Percentiles rank a stretch among this genome's conserved stretches.
Conservation (phyloP, 2,329 filamentous ascomycete species). For the Thelonectria blattea region DNA sequence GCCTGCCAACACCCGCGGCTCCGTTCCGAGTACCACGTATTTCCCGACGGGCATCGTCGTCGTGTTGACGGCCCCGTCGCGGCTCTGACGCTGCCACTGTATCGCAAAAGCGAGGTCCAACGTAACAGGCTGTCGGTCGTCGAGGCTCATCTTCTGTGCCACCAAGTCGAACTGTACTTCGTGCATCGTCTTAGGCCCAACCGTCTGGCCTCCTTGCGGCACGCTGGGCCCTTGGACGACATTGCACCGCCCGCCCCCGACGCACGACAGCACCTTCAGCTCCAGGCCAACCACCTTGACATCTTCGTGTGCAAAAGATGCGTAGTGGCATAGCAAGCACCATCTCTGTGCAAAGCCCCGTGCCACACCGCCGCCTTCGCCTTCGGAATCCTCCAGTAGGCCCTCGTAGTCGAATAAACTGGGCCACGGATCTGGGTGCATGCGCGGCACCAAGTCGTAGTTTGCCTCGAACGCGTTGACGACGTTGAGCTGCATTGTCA, state of each 20-base stretch:
- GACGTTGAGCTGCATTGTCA: slow-evolving; percentile 72
- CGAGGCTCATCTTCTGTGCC: slow-evolving; percentile 77
- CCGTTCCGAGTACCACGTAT: slow-evolving; percentile 79
- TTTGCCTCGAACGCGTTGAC: slow-evolving; percentile 89
- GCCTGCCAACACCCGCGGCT: slow-evolving; percentile 81
- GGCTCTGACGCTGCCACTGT: slow-evolving; percentile 70
- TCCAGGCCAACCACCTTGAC: slow-evolving; percentile 68
- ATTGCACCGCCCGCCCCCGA: slow-evolving; percentile 67
- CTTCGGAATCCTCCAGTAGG: slow-evolving; percentile 45
- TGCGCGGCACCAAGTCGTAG: slow-evolving; percentile 82
- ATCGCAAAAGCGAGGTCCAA: slow-evolving; percentile 79
- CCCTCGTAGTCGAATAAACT: slow-evolving; percentile 76
- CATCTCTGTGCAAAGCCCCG: slow-evolving; percentile 80
- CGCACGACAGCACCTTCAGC: slow-evolving; percentile 64
- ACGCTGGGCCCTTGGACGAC: slow-evolving; percentile 48
- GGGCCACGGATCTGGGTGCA: slow-evolving; percentile 83
- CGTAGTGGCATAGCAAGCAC: slow-evolving; percentile 74
- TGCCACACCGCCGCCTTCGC: slow-evolving; percentile 39
- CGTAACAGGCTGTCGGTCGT: slow-evolving; percentile 78
- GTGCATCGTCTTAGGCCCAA: slow-evolving; percentile 71
- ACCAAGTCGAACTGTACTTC: slow-evolving; percentile 76
- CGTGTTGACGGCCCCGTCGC: slow-evolving; percentile 54
- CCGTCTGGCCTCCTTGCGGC: slow-evolving; percentile 52
- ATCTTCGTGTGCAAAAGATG: slow-evolving; percentile 78
- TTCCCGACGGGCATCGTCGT: slow-evolving; percentile 79